Percentiles rank a stretch among this genome's conserved stretches.
Conservation (phyloP, 2,329 filamentous ascomycete genomes). For the Leptoxyphium fumago region DNA sequence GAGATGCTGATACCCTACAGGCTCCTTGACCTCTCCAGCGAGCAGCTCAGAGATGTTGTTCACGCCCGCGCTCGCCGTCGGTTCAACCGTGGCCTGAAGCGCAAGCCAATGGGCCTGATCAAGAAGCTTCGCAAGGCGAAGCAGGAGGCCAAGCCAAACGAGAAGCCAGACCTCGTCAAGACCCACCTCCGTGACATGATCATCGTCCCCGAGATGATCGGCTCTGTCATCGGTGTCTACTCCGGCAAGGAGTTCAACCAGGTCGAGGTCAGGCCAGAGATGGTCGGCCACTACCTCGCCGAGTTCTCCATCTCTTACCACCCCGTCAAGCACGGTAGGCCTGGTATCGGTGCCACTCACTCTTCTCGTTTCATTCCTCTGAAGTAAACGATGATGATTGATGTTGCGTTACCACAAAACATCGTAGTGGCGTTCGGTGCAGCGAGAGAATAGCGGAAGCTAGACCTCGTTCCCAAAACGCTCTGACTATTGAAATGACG, state of each 20-base stretch:
- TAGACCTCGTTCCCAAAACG: too few relatives aligned
- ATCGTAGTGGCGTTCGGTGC: too few relatives aligned
- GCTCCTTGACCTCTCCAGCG: constrained; percentile 95
- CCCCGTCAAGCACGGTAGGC: constrained; percentile 99
- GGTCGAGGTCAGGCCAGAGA: constrained; percentile 99
- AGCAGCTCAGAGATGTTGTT: constrained; percentile 98
- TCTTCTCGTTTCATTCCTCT: constrained; percentile 99
- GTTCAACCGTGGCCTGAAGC: constrained; percentile 99
- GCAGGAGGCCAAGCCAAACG: constrained; percentile 97
- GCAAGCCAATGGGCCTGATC: constrained; percentile 99
- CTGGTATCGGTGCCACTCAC: constrained; percentile 99
- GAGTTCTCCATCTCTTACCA: constrained; percentile 99
- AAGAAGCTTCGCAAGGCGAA: constrained; percentile 99
- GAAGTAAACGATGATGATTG: constrained; percentile 49
- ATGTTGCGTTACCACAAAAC: too few relatives aligned
- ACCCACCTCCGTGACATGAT: constrained; percentile 99
- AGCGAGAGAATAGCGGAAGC: too few relatives aligned
- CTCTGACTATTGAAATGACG: neutral
- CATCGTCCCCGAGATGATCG: constrained; percentile 99
- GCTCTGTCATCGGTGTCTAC: constrained; percentile 97
- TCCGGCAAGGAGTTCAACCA: constrained; percentile 99
- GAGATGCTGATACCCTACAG: constrained; percentile 31
- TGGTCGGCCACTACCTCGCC: constrained; percentile 98
- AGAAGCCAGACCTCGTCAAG: constrained; percentile 99
- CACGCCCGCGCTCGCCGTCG: constrained; percentile 96